These are phyloP conservation scores for Cryptosporidium baileyi DNA, from an alignment of 169 alveolate species.

Conservation along the genomic window DNA sequence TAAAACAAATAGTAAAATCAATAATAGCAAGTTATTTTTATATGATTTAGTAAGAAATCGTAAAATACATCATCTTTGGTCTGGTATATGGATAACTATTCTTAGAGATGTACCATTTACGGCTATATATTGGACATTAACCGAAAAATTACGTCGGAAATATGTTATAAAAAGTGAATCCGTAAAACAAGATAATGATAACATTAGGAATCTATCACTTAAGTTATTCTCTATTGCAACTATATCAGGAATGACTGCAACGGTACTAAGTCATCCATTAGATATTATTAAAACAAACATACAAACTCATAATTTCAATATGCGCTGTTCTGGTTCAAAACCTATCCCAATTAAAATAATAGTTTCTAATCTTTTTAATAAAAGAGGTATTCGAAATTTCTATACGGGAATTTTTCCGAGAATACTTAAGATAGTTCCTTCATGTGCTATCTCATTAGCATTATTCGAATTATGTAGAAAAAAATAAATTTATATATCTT, in stretches of 20 bases:
- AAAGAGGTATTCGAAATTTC: conserved; percentile 59
- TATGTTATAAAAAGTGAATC: conserved; percentile 43
- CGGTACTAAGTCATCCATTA: conserved; percentile 73
- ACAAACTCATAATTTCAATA: conserved; percentile 68
- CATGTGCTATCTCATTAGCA: conserved; percentile 72
- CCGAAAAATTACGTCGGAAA: conserved; percentile 66
- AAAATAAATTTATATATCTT: not conserved
- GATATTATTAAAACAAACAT: conserved; percentile 72
- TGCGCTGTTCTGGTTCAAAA: conserved; percentile 7
- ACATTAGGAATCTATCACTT: conserved; percentile 36
- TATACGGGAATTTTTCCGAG: conserved; percentile 73
- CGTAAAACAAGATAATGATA: conserved; percentile 15
- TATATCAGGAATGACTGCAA: conserved; percentile 70
- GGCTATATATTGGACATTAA: conserved; percentile 73
- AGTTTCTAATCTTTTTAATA: conserved; percentile 31
- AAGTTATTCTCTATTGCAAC: conserved; percentile 73
- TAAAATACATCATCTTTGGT: not conserved
- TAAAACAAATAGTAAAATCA: not conserved
- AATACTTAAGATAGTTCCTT: conserved; percentile 72
- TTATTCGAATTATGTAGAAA: conserved; percentile 10
- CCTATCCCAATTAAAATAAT: not conserved
- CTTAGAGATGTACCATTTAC: conserved; percentile 73
- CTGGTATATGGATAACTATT: conserved; percentile 70
- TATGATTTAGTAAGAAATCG: not conserved
- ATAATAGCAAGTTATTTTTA: not conserved